A percentile compares a stretch with the other conserved stretches of the same genome.
phyloP scores from a whole-genome alignment of 2,329 filamentous ascomycete genomes.

The Ascochyta koolunga region DNA sequence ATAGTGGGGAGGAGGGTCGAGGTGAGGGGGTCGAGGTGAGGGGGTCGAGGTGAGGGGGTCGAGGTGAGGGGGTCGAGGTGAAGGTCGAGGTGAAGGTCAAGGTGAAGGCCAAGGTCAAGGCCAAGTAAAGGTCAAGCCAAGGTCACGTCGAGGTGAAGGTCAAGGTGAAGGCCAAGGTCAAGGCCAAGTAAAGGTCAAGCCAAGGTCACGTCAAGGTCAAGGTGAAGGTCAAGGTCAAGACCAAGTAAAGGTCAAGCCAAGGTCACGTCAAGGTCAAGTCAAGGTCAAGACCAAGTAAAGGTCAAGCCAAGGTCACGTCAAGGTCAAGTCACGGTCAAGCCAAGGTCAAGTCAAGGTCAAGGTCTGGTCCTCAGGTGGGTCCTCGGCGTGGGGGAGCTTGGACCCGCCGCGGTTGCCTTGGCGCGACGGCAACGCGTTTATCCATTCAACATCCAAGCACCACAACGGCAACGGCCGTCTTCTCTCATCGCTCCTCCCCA shows the following conservation, averaged over 20 bases:
- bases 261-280: too few species aligned
- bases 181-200: not conserved
- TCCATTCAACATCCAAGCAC: constrained; percentile 6
- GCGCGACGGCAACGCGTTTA: constrained; percentile 17
- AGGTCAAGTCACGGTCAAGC: not conserved
- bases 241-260: not conserved
- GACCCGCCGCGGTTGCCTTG: constrained; percentile 3
- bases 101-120: constrained; percentile 15
- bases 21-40: constrained; percentile 8
- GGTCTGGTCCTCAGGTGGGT: not conserved
- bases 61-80: too few species aligned
- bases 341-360: not conserved
- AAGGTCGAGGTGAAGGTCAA: not conserved
- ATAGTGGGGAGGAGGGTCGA: constrained; percentile 35
- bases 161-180: constrained; percentile 18
- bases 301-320: not conserved
- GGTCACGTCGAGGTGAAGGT: not conserved
- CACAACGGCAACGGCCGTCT: constrained; percentile 1
- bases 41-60: not conserved
- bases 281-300: too few species aligned
- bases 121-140: not conserved
- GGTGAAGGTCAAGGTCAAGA: constrained; percentile 16
- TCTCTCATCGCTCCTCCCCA: constrained; percentile 25
- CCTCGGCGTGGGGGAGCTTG: constrained; percentile 9
- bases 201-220: constrained; percentile 1